These are phyloP conservation scores for Macrolepiota fuliginosa DNA, from an alignment of 768 basidiomycete genomes.

Conservation along the genomic window DNA sequence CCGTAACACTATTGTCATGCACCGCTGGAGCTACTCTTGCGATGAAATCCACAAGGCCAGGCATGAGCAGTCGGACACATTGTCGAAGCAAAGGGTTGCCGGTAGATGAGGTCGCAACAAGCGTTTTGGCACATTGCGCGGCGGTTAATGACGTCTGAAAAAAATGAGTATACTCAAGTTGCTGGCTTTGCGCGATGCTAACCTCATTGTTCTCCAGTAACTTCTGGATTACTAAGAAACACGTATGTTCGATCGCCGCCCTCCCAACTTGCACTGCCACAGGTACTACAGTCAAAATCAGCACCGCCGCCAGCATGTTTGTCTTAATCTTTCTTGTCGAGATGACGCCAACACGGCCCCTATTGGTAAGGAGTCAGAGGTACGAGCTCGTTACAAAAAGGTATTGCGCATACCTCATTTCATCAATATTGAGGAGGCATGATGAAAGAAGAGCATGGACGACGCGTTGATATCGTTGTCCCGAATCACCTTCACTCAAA, in stretches of 20 bases:
- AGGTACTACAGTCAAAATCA: conserved; percentile 81
- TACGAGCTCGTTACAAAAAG: neutral
- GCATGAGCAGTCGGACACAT: conserved; percentile 70
- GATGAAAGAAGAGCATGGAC: conserved; percentile 83
- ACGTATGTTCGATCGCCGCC: conserved; percentile 78
- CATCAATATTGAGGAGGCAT: conserved; percentile 84
- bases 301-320: conserved; percentile 82
- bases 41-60: conserved; percentile 78
- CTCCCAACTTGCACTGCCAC: conserved; percentile 63
- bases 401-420: conserved; percentile 68
- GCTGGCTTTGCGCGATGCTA: conserved; percentile 12
- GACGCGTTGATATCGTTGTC: conserved; percentile 54
- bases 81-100: conserved; percentile 68
- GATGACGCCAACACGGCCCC: conserved; percentile 76
- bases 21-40: conserved; percentile 63
- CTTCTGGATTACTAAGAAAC: conserved; percentile 81
- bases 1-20: conserved; percentile 54
- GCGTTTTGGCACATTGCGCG: conserved; percentile 85
- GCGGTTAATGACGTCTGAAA: conserved; percentile 77
- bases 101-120: conserved; percentile 68
- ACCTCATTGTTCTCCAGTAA: conserved; percentile 72
- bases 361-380: conserved; percentile 25
- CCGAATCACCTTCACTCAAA: conserved; percentile 34
- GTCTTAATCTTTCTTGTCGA: conserved; percentile 85
- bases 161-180: neutral